Evolutionary conservation across 1,284 basidiomycete genomes (phyloP).

Genomic region (Ganoderma sp.): DNA sequence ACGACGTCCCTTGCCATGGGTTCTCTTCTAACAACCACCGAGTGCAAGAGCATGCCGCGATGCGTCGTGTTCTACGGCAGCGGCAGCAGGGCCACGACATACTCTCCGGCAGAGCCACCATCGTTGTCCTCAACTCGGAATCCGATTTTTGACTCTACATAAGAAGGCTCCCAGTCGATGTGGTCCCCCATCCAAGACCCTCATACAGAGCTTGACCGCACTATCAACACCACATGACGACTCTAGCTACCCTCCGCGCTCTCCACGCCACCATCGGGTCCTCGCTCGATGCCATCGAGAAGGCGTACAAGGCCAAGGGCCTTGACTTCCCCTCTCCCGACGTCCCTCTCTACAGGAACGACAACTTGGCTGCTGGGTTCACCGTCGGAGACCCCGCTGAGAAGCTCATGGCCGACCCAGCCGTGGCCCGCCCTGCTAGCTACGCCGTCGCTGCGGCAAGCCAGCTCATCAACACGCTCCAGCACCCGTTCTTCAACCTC

Average conservation of each 20-base stretch:
- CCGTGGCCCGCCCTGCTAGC: slow-evolving; percentile 59
- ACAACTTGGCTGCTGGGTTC: background rate
- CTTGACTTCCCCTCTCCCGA: slow-evolving; percentile 11
- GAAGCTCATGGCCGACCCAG: slow-evolving; percentile 57
- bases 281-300: slow-evolving; percentile 68
- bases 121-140: background rate
- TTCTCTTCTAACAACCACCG: background rate
- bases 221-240: slow-evolving; percentile 39
- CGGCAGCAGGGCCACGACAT: background rate
- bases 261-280: slow-evolving; percentile 67
- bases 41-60: background rate
- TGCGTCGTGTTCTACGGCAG: background rate
- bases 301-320: slow-evolving; percentile 48
- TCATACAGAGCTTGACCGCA: background rate
- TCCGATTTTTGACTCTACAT: background rate
- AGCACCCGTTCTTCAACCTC: slow-evolving; percentile 65
- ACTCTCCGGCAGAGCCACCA: background rate
- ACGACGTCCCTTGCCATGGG: background rate
- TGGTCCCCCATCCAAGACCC: no score
- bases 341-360: slow-evolving; percentile 4
- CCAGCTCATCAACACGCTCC: slow-evolving; percentile 65
- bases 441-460: slow-evolving; percentile 68
- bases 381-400: slow-evolving; percentile 44
- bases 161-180: background rate
- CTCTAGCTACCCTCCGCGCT: slow-evolving; percentile 62